Evolutionary conservation across 2,329 filamentous ascomycete species (phyloP), one percentile per base, ranked within the genome.

Genomic region (Scedosporium boydii): DNA sequence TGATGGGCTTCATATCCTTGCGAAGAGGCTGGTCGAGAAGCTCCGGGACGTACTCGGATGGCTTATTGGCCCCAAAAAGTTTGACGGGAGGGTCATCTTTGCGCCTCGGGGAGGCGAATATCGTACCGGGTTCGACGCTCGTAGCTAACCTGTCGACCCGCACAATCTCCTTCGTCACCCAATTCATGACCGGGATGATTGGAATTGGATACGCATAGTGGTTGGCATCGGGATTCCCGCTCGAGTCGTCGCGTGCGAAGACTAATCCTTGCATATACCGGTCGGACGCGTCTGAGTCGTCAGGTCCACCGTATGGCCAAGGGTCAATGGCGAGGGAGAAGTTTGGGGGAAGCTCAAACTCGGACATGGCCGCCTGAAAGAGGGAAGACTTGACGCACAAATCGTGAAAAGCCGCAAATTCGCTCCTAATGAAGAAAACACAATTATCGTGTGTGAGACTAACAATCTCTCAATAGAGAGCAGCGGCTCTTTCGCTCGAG

Each of bases 281-380:
- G 5, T 75, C 74, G 3, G 72, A 68, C 23, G 72, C 70, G 58
- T 77, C 75, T n/a, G 70, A 67, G 62, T 77, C 74, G 4, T 76
- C 73, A 1, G 72, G 70, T 2, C 76, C 76, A 6, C 79, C 79
- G 65, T 91, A 92, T 44, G 90, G 90, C 89, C 88, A 92, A 0
- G 82, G 63, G 85, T 78, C 76, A 67, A 78, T 76, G 57, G 73
- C 73, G 61, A 78, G 67, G 51, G 67, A 67, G 62, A 77, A 76
- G 65, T 73, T 70, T 27, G 73, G 73, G 4, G 80, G 79, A 12
- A 82, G 69, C 3, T 69, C 67, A 60, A 82, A 78, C 66, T 81
- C 78, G 23, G 75, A 70, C 68, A 82, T 70, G 60, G 79, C 79
- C 14, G 77, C 71, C 64, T 77, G 74, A 69, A 81, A 82, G 51